A percentile compares a stretch with the other conserved stretches of the same genome.
phyloP scores from a whole-genome alignment of 805 yeast genomes.

The Zygotorulaspora chibaensis region DNA sequence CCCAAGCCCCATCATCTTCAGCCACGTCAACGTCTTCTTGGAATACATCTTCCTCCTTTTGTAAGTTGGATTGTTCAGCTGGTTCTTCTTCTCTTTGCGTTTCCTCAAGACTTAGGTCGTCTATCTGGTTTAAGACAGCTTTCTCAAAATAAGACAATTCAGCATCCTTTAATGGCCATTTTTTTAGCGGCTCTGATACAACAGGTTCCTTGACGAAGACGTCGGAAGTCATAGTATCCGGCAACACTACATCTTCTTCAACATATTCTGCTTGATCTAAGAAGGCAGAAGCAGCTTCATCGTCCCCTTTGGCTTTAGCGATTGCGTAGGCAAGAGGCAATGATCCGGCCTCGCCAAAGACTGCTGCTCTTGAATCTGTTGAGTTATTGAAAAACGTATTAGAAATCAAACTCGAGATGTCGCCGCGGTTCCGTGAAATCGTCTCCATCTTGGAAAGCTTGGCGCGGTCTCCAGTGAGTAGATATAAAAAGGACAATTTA shows the following conservation, averaged over 20 bases:
- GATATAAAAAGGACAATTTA: constrained; percentile 82
- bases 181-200: constrained; percentile 41
- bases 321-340: constrained; percentile 87
- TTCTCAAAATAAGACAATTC: constrained; percentile 78
- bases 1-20: constrained; percentile 78
- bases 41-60: constrained; percentile 40
- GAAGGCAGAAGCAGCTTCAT: constrained; percentile 67
- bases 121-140: constrained; percentile 76
- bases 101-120: constrained; percentile 50
- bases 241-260: constrained; percentile 60
- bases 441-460: constrained; percentile 80
- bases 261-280: constrained; percentile 64
- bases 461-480: constrained; percentile 73
- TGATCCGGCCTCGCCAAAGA: constrained; percentile 74
- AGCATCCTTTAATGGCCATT: constrained; percentile 82
- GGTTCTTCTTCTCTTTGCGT: constrained; percentile 26
- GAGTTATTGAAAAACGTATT: constrained; percentile 76
- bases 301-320: constrained; percentile 82
- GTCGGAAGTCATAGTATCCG: constrained; percentile 43
- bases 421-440: constrained; percentile 86
- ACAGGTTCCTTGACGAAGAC: constrained; percentile 47
- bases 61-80: constrained; percentile 25
- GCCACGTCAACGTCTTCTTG: constrained; percentile 43
- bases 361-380: constrained; percentile 66
- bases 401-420: constrained; percentile 72